phyloP scores from a whole-genome alignment of 192 early-diverging fungal species.

The Coemansia sp. region DNA sequence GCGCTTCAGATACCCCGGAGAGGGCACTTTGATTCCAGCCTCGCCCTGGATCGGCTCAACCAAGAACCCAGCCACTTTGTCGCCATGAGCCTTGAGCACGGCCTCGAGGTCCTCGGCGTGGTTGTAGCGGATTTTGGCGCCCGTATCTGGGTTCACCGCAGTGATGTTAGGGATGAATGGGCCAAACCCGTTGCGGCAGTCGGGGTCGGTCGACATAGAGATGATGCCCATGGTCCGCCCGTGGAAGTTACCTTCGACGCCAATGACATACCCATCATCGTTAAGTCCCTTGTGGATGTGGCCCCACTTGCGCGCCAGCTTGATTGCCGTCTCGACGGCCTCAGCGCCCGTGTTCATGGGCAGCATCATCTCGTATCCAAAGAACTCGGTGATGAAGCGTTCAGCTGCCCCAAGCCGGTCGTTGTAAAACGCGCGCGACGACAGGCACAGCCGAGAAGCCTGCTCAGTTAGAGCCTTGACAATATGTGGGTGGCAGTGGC shows the following conservation, averaged over 20 bases:
- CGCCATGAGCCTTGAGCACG: constrained; percentile 80
- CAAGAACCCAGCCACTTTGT: constrained; percentile 89
- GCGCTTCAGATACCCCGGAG: constrained; percentile 86
- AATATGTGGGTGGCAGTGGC: constrained; percentile 97
- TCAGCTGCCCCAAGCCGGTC: constrained; percentile 89
- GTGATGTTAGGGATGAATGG: constrained; percentile 91
- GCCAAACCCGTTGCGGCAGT: constrained; percentile 84
- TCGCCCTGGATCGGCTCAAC: constrained; percentile 99
- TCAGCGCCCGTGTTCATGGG: constrained; percentile 99
- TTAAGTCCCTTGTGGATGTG: constrained; percentile 90
- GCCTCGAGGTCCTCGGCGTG: constrained; percentile 85
- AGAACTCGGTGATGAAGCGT: constrained; percentile 90
- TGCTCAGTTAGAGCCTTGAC: constrained; percentile 89
- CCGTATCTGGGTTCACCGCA: constrained; percentile 75
- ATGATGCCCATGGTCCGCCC: constrained; percentile 93
- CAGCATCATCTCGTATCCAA: constrained; percentile 97
- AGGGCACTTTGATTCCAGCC: constrained; percentile 95
- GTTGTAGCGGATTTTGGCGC: constrained; percentile 79
- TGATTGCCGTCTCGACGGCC: constrained; percentile 98
- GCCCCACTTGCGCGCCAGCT: constrained; percentile 97
- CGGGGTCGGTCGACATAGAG: constrained; percentile 94
- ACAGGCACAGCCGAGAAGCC: constrained; percentile 80
- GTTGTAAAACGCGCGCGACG: constrained; percentile 97
- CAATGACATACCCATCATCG: constrained; percentile 77
- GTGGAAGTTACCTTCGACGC: constrained; percentile 93